These are phyloP conservation scores for Oryza nivara DNA, from an alignment of 176 grass and related monocot species.

Conservation along the genomic window DNA sequence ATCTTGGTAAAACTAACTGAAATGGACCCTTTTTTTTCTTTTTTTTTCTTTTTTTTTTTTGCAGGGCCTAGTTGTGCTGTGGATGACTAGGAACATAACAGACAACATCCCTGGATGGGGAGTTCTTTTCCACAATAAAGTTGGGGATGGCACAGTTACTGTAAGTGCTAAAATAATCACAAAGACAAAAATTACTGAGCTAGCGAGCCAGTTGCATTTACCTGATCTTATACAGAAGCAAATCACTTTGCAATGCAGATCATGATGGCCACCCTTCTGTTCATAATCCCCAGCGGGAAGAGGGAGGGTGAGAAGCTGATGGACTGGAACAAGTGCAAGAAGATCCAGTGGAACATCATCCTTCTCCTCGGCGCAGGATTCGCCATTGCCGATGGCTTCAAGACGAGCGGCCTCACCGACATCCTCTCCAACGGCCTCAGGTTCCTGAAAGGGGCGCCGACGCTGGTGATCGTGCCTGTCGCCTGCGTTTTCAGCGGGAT, in stretches of 20 bases:
- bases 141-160: slow-evolving; percentile 87
- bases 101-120: slow-evolving; percentile 83
- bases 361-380: slow-evolving; percentile 92
- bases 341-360: slow-evolving; percentile 82
- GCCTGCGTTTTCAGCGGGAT: slow-evolving; percentile 58
- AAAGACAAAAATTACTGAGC: not conserved
- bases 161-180: slow-evolving; percentile 52
- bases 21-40: not conserved
- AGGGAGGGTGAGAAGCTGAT: slow-evolving; percentile 77
- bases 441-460: slow-evolving; percentile 57
- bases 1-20: not conserved
- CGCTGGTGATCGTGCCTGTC: slow-evolving; percentile 49
- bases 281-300: slow-evolving; percentile 84
- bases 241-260: slow-evolving; percentile 44
- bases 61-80: slow-evolving; percentile 73
- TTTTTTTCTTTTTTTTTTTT: not conserved
- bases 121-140: slow-evolving; percentile 70
- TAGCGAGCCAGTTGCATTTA: not conserved
- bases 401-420: slow-evolving; percentile 62
- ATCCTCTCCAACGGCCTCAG: slow-evolving; percentile 48
- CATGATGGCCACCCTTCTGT: slow-evolving; percentile 85
- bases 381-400: slow-evolving; percentile 82
- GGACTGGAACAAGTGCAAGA: slow-evolving; percentile 98
- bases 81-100: slow-evolving; percentile 89
- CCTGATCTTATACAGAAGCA: not conserved